Conservation (phyloP, 148 eudicot species). For the Dysphania ambrosioides region DNA sequence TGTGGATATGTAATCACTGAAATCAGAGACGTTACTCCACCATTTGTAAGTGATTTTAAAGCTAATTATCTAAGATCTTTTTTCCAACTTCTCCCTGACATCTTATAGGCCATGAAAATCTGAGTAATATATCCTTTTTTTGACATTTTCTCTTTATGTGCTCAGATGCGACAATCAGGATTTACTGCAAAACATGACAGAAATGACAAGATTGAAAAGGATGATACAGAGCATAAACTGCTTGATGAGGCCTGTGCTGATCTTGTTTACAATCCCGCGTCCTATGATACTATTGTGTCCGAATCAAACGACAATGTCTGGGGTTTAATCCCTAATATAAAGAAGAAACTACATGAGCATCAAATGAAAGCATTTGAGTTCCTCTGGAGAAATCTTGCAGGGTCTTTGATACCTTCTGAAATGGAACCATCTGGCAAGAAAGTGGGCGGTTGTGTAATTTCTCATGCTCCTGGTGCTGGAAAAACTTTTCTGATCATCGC, state of each 20-base stretch:
- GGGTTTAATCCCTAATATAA: slow-evolving; percentile 74
- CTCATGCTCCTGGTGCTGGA: slow-evolving; percentile 97
- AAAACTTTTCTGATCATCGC: slow-evolving; percentile 89
- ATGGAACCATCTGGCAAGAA: slow-evolving; percentile 61
- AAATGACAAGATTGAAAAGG: slow-evolving; percentile 33
- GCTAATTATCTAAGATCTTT: neutral
- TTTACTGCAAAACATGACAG: slow-evolving; percentile 40
- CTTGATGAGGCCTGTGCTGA: slow-evolving; percentile 46
- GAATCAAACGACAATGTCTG: slow-evolving; percentile 67
- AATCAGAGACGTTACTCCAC: slow-evolving; percentile 72
- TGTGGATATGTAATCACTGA: slow-evolving; percentile 83
- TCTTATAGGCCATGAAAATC: neutral
- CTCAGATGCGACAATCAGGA: slow-evolving; percentile 45
- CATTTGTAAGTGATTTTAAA: slow-evolving; percentile 61
- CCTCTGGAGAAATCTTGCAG: slow-evolving; percentile 86
- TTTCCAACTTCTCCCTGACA: neutral
- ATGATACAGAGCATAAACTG: slow-evolving; percentile 50
- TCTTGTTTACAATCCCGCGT: slow-evolving; percentile 48
- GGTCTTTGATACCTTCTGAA: slow-evolving; percentile 62
- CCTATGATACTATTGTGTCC: slow-evolving; percentile 39
- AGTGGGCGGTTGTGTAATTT: slow-evolving; percentile 90
- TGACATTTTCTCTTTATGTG: neutral
- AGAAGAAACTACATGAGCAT: slow-evolving; percentile 60
- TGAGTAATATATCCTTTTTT: neutral
- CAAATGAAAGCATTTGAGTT: slow-evolving; percentile 89